Evolutionary conservation across 306 rosid genomes (phyloP), one percentile per base, ranked within the genome.

Genomic region (Ziziphus jujuba): DNA sequence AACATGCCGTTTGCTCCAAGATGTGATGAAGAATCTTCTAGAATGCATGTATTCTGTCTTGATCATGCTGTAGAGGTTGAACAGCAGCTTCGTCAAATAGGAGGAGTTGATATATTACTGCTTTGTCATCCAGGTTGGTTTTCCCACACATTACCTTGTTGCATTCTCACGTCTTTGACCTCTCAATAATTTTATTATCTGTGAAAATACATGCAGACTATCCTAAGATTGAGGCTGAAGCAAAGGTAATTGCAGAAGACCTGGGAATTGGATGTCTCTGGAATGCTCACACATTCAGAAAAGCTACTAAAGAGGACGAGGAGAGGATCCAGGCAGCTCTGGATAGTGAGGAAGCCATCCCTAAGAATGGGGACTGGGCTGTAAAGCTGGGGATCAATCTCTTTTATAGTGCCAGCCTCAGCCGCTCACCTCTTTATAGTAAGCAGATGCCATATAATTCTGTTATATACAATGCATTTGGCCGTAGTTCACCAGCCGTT

Each of bases 361-460:
- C 91, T 25, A 91, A 88, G 73, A 87, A 88, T 72, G 97, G 95
- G 70, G 97, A 95, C 75, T 95, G 99, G 99, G 87, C 96, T 69
- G 97, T 95, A 44, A 95, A 95, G 87, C 85, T 95, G 69, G 99
- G 97, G 60, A 84, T 95, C 75, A 95, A 95, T 85, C 99, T 95
- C 73, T 95, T 95, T 66, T 90, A 90, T 23, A 95, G 99, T 84
- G 97, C 99, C 78, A 82, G 72, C 67, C 96, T 90, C 43, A 83
- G 99, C 67, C 96, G 88, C 60, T 88, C 97, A 82, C 88, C 93
- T 75, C 95, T 95, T 57, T 95, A 95, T 35, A 88, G 96, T 71
- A 95, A 95, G 89, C 99, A 95, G 84, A 95, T 95, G 99, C 88
- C 97, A 61, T 95, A 88, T 81, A 95, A 95, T 78, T 85, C 95